Conservation (phyloP, 2,329 filamentous ascomycete species). For the Xylariaceae sp. region DNA sequence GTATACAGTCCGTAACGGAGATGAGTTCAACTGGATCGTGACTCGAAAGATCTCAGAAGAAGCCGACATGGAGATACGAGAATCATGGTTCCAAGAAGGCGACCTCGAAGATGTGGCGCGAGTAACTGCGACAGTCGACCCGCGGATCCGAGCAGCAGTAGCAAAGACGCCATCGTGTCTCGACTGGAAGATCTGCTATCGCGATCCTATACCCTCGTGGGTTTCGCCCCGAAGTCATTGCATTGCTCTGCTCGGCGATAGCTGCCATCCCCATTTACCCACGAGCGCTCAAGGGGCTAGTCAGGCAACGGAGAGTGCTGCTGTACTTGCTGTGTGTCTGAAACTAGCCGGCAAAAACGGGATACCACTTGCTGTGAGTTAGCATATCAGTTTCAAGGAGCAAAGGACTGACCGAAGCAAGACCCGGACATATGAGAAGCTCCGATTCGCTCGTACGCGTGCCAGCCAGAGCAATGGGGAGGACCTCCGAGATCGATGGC, state of each 20-base stretch:
- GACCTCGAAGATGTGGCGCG: conserved; percentile 41
- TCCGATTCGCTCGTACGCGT: conserved; percentile 37
- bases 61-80: conserved; percentile 40
- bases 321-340: conserved; percentile 41
- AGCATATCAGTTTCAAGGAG: neutral
- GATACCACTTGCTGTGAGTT: conserved; percentile 35
- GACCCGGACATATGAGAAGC: conserved; percentile 41
- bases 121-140: conserved; percentile 36
- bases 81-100: conserved; percentile 46
- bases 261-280: conserved; percentile 51
- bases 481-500: conserved; percentile 41
- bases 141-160: conserved; percentile 43
- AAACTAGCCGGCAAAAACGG: conserved; percentile 39
- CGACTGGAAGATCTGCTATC: conserved; percentile 53
- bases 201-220: conserved; percentile 50
- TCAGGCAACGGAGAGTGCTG: conserved; percentile 51
- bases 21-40: conserved; percentile 45
- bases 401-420: conserved; percentile 4
- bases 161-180: conserved; percentile 41
- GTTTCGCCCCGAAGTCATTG: conserved; percentile 42
- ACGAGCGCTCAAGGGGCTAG: conserved; percentile 51
- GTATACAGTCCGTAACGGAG: conserved; percentile 32
- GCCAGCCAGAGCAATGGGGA: conserved; percentile 42
- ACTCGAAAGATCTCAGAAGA: conserved; percentile 41
- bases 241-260: conserved; percentile 50